Evolutionary conservation across 805 yeast genomes (phyloP).

Genomic region (Candida bentonensis): DNA sequence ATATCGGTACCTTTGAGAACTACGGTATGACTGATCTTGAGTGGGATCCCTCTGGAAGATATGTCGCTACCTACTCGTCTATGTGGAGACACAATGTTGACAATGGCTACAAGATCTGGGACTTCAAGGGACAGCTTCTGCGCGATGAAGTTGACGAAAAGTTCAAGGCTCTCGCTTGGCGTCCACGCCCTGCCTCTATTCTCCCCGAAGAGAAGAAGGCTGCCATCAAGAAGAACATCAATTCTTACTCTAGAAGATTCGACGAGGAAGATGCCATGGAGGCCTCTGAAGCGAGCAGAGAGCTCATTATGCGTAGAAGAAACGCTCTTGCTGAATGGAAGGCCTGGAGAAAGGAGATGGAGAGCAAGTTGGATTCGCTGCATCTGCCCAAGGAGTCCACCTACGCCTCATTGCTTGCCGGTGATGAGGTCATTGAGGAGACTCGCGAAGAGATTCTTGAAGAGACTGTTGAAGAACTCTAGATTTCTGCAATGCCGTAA

Average conservation of each 20-base stretch:
- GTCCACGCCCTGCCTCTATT: slow-evolving; percentile 84
- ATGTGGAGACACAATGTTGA: slow-evolving; percentile 71
- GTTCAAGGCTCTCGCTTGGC: slow-evolving; percentile 86
- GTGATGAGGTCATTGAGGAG: slow-evolving; percentile 58
- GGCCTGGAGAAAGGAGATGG: slow-evolving; percentile 50
- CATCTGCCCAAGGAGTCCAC: slow-evolving; percentile 27
- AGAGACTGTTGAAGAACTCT: not conserved
- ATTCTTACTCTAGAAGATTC: slow-evolving; percentile 81
- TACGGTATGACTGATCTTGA: slow-evolving; percentile 68
- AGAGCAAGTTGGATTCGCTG: slow-evolving; percentile 32
- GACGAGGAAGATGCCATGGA: slow-evolving; percentile 94
- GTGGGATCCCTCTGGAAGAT: slow-evolving; percentile 97
- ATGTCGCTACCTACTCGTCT: slow-evolving; percentile 77
- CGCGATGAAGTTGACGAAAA: slow-evolving; percentile 68
- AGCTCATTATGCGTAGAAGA: slow-evolving; percentile 74
- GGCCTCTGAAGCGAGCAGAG: slow-evolving; percentile 83
- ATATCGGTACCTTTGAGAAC: slow-evolving; percentile 35
- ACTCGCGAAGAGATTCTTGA: slow-evolving; percentile 10
- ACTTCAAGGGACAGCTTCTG: slow-evolving; percentile 63
- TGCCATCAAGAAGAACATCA: slow-evolving; percentile 80
- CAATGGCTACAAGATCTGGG: slow-evolving; percentile 82
- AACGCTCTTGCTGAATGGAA: slow-evolving; percentile 74
- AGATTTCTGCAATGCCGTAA: not conserved
- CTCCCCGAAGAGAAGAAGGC: slow-evolving; percentile 69
- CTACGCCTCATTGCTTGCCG: slow-evolving; percentile 15